Percentiles rank a stretch among this genome's conserved stretches.
Conservation (phyloP, 2,329 filamentous ascomycete species). For the Monascus ruber region DNA sequence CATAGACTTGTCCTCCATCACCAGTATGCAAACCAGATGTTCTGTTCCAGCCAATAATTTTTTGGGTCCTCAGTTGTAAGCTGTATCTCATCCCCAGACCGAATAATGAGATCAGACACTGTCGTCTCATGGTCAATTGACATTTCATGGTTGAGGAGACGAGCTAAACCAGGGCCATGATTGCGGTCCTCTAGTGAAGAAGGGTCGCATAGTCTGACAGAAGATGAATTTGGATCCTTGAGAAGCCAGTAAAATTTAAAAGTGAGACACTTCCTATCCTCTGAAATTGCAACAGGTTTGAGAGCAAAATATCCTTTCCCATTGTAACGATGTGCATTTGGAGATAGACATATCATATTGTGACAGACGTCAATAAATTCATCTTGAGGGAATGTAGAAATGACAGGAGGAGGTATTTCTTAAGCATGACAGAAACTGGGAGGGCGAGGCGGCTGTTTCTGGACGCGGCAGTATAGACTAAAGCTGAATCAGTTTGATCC, state of each 20-base stretch:
- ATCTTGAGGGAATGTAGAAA: background rate
- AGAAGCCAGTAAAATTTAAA: background rate
- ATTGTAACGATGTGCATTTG: background rate
- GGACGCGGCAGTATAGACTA: too few species aligned
- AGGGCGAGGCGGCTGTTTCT: too few species aligned
- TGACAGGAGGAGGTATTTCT: background rate
- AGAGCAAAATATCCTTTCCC: background rate
- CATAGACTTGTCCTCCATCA: too few species aligned
- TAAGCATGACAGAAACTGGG: too few species aligned
- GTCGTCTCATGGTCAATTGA: background rate
- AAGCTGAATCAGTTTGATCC: too few species aligned
- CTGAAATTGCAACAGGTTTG: background rate
- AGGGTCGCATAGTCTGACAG: background rate
- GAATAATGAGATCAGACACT: background rate
- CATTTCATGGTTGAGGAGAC: background rate
- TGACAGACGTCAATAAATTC: background rate
- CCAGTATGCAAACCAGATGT: too few species aligned
- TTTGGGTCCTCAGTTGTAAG: background rate
- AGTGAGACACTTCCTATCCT: background rate
- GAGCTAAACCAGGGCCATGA: slow-evolving; percentile 1
- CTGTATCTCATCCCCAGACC: background rate
- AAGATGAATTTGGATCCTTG: background rate
- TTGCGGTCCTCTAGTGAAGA: background rate
- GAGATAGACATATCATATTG: background rate
- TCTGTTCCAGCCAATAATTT: background rate